Percentiles rank a stretch among this genome's conserved stretches.
Evolutionary conservation across 352 stramenopile species (phyloP).

Genomic region (Globisporangium sylvaticum): DNA sequence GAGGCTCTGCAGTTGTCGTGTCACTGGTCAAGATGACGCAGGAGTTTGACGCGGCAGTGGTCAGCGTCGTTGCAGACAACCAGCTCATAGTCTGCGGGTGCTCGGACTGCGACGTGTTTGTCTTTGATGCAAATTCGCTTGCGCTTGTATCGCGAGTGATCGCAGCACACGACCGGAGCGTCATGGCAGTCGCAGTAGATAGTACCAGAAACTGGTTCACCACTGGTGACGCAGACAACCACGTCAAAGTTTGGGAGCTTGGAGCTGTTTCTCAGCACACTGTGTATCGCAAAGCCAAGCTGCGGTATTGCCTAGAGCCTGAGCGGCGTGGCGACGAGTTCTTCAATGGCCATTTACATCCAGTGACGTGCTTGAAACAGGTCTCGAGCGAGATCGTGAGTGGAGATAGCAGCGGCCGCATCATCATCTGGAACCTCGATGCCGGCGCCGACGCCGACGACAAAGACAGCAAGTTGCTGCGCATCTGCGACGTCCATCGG

Average conservation of each 20-base stretch:
- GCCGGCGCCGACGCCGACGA: slow-evolving; percentile 12
- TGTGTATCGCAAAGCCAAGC: slow-evolving; percentile 28
- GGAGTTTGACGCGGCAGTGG: slow-evolving; percentile 71
- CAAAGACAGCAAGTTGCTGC: slow-evolving; percentile 38
- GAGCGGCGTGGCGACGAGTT: slow-evolving; percentile 33
- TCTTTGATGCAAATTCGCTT: slow-evolving; percentile 48
- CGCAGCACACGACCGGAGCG: slow-evolving; percentile 42
- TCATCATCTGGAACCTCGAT: slow-evolving; percentile 76
- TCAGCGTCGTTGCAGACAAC: slow-evolving; percentile 56
- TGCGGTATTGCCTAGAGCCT: slow-evolving; percentile 38
- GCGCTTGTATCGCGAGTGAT: slow-evolving; percentile 47
- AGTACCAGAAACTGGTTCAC: slow-evolving; percentile 40
- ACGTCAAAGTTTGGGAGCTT: slow-evolving; percentile 65
- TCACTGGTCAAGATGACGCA: slow-evolving; percentile 43
- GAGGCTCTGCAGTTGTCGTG: slow-evolving; percentile 44
- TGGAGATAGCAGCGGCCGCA: slow-evolving; percentile 47
- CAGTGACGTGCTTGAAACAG: slow-evolving; percentile 51
- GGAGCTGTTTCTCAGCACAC: slow-evolving; percentile 19
- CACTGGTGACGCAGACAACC: slow-evolving; percentile 55
- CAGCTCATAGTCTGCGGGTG: slow-evolving; percentile 53
- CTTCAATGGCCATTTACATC: slow-evolving; percentile 51
- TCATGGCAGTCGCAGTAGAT: slow-evolving; percentile 44
- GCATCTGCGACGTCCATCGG: slow-evolving; percentile 54
- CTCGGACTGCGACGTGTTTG: slow-evolving; percentile 70
- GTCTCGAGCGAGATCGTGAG: slow-evolving; percentile 73